Base-by-base conservation (phyloP, 2,329 filamentous ascomycete species). In the Neofusicoccum cordaticola region DNA sequence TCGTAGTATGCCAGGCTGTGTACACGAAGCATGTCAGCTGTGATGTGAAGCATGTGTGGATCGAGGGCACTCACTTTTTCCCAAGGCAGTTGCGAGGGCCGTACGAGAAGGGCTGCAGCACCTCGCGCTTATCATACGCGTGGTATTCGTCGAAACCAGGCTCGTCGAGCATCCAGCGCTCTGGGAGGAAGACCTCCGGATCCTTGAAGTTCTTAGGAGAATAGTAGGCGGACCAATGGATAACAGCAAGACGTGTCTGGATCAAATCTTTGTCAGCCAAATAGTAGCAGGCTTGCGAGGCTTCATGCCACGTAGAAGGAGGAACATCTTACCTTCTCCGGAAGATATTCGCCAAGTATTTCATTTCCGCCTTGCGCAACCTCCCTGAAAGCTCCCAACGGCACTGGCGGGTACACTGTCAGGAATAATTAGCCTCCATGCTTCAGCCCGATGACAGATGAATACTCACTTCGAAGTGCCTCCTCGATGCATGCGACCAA, bases 401-500 rank as follows among this genome's bases (percentile, higher is more conserved):
- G 71, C 2, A 78, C 75, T 0, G 79, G 79, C 1, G 80, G 80
- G 56, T 80, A 81, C 4, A 80, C 52, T 57, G 37, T 15, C n/a
- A 4, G 15, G n/a, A 13, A 27, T 7, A n/a, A 34, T 53, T 4
- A 41, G 17, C n/a, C 8, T 27, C 12, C 4, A 77, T 8, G 81
- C 73, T 3, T 83, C 70, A 1, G 73, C 77, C 70, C 83, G 81
- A 60, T 80, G 75, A 6, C 83, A 72, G 64, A 79, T n/a, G 11
- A 13, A 3, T 15, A 42, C 52, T 22, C 42, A 42, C 52, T 8
- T 11, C 80, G 74, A 37, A 81, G 68, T 0, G 71, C 71, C 66
- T 82, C 80, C 39, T 80, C 76, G 6, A 82, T 68, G 42, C 75
- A 77, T 0, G 44, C 58, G 31, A 15, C 15, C 58, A 62, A 19